These are phyloP conservation scores for Brassica juncea DNA, from an alignment of 345 rosid genomes.

Conservation along the genomic window DNA sequence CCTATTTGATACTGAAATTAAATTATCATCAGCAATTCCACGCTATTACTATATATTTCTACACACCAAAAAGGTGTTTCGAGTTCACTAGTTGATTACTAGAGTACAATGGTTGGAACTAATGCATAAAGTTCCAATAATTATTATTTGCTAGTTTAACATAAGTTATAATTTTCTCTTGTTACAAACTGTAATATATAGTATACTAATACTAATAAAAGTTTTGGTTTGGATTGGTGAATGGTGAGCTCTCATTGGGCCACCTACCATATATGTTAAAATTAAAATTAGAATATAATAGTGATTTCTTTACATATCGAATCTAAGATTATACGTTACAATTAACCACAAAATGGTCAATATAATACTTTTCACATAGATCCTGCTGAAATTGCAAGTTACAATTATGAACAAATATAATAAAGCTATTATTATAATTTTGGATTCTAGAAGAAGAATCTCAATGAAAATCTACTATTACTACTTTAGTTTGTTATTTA, in stretches of 20 bases:
- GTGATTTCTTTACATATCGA: conserved; percentile 16
- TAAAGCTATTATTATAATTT: not conserved
- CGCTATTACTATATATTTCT: conserved; percentile 9
- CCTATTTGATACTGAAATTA: conserved; percentile 32
- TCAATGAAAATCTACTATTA: not conserved
- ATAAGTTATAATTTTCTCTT: not conserved
- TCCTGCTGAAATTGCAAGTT: conserved; percentile 43
- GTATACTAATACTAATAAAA: conserved; percentile 1
- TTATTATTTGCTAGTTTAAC: not conserved
- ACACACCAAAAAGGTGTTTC: not conserved
- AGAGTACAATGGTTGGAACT: conserved; percentile 5
- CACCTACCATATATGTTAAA: conserved; percentile 34
- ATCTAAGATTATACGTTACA: conserved; percentile 40
- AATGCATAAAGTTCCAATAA: not conserved
- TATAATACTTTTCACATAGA: conserved; percentile 34
- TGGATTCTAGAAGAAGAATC: conserved; percentile 33
- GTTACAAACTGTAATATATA: not conserved
- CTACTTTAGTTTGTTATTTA: not conserved
- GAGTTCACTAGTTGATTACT: conserved; percentile 18
- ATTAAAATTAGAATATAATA: conserved; percentile 19
- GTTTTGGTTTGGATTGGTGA: conserved; percentile 34
- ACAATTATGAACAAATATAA: conserved; percentile 24
- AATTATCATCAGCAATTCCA: conserved; percentile 10
- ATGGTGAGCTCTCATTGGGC: conserved; percentile 36
- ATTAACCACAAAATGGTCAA: conserved; percentile 30